These are phyloP conservation scores for Colletotrichum cuscutae DNA, from an alignment of 2,329 filamentous ascomycete species.

Conservation along the genomic window DNA sequence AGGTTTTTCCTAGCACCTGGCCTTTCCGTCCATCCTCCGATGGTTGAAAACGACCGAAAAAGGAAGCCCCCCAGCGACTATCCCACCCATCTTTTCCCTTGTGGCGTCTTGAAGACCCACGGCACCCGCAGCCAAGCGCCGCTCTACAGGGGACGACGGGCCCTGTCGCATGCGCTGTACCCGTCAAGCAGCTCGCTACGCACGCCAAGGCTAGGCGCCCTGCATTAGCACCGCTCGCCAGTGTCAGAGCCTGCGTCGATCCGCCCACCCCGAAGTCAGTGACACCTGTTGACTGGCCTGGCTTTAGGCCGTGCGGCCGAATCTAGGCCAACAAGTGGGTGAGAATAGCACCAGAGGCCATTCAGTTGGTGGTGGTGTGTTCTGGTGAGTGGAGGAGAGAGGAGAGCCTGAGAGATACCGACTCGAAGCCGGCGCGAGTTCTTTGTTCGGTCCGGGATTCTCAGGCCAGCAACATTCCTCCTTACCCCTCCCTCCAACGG, in stretches of 20 bases:
- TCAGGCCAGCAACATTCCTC: slow-evolving; percentile 21
- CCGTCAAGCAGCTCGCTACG: slow-evolving; percentile 27
- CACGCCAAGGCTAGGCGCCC: slow-evolving; percentile 31
- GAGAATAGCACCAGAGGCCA: neutral
- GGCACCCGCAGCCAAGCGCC: slow-evolving; percentile 17
- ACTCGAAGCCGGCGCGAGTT: neutral
- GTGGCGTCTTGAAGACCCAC: slow-evolving; percentile 5
- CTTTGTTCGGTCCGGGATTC: slow-evolving; percentile 6
- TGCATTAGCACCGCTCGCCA: slow-evolving; percentile 29
- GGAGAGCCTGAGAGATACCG: no score
- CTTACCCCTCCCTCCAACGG: neutral
- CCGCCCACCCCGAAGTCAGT: slow-evolving; percentile 6
- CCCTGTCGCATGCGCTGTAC: slow-evolving; percentile 24
- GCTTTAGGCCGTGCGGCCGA: neutral
- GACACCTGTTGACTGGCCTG: neutral
- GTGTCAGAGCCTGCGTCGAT: slow-evolving; percentile 30
- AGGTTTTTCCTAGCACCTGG: neutral
- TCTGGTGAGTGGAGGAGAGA: no score
- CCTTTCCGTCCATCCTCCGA: neutral
- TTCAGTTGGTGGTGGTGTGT: neutral
- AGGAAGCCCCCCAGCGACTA: slow-evolving; percentile 3
- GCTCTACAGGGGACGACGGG: slow-evolving; percentile 3
- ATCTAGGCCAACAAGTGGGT: neutral
- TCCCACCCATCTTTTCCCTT: neutral
- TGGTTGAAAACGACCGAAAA: slow-evolving; percentile 3